Base-by-base conservation (phyloP, 306 rosid species). In the Cicer judaicum region DNA sequence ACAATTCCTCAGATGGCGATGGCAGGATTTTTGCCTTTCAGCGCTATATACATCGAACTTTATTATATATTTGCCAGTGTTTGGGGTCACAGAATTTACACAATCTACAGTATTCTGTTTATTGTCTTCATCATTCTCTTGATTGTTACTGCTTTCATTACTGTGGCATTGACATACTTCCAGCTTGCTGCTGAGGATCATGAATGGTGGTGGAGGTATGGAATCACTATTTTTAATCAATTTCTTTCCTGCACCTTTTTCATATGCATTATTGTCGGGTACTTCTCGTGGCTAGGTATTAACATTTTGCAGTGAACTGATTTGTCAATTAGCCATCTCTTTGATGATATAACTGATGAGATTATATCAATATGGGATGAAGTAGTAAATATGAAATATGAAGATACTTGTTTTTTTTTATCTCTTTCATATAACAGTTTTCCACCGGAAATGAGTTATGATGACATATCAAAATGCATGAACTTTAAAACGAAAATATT, bases 121-220 rank as follows among this genome's bases (percentile, higher is more conserved):
- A 80, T 86, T 74, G 89, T 83, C 62, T 86, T 83, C 72, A 81
- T 84, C 72, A 81, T 86, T 79, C 86, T 85, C 65, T 70, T 84
- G 83, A 84, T 86, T 75, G 90, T 86, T 46, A 86, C 90, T 57
- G 86, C 90, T 76, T 79, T 76, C 68, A 80, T 83, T 53, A 85
- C 85, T 18, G 85, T 85, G 76, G 89, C 89, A 7, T 69, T 86
- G 86, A 86, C 90, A 24, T 86, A 86, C 84, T 86, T 86, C 82
- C 90, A 81, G 66, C 90, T 86, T 65, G 89, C 87, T 40, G 89
- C 85, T 70, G 87, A 85, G 79, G 87, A 85, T 44, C 79, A 85
- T 39, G 89, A 83, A 65, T 85, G 87, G 89, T 85, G 89, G 89
- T 85, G 89, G 87, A 85, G 87, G 89, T 83, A 85, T 60, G 75